Evolutionary conservation across 768 basidiomycete species (phyloP).

Genomic region (Mycena pura): DNA sequence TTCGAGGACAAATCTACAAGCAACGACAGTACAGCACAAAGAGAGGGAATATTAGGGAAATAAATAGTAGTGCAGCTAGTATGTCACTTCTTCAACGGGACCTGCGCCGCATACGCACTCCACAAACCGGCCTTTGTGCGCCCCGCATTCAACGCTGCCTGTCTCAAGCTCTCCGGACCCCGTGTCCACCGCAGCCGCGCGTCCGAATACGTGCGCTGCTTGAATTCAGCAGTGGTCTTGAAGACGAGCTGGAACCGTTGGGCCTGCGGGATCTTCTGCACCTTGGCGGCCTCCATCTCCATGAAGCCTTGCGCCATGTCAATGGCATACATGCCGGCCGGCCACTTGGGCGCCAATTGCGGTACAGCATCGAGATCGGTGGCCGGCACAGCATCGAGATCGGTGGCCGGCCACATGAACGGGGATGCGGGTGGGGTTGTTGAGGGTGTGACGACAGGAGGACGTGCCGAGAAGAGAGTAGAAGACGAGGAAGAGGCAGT

Average conservation of each 20-base stretch:
- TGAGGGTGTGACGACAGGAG: too few relatives aligned
- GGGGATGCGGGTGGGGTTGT: too few relatives aligned
- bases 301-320: constrained; percentile 27
- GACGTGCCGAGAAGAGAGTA: too few relatives aligned
- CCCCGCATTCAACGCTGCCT: neutral
- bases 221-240: neutral
- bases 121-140: neutral
- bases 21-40: too few relatives aligned
- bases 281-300: constrained; percentile 4
- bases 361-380: too few relatives aligned
- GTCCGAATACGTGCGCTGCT: neutral
- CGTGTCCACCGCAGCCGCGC: neutral
- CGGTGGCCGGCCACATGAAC: too few relatives aligned
- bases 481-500: too few relatives aligned
- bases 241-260: neutral
- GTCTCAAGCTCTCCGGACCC: neutral
- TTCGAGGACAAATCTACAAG: too few relatives aligned
- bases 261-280: neutral
- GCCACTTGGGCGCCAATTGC: too few relatives aligned
- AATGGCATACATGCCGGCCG: too few relatives aligned
- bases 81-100: neutral
- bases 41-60: too few relatives aligned
- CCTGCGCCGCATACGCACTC: neutral
- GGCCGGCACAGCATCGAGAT: too few relatives aligned
- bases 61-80: neutral